These are phyloP conservation scores for Apiospora marii DNA, from an alignment of 2,329 filamentous ascomycete genomes.

Conservation along the genomic window DNA sequence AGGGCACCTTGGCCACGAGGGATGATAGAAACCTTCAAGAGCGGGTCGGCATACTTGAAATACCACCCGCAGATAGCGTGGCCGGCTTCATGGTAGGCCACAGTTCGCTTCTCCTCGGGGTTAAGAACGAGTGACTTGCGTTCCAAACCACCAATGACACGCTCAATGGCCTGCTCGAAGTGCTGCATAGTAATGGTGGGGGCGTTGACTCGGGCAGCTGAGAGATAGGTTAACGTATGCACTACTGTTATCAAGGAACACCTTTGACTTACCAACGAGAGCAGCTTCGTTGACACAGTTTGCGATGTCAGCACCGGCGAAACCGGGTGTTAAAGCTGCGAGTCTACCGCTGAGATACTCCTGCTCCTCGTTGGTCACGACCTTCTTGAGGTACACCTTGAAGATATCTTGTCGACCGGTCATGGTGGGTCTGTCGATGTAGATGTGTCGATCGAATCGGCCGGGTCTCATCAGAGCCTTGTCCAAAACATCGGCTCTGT, in stretches of 20 bases:
- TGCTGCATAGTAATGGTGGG: slow-evolving; percentile 85
- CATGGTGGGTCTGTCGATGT: slow-evolving; percentile 95
- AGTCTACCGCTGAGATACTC: slow-evolving; percentile 89
- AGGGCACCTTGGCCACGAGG: slow-evolving; percentile 92
- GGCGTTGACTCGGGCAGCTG: slow-evolving; percentile 85
- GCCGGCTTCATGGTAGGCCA: slow-evolving; percentile 97
- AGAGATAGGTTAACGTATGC: slow-evolving; percentile 49
- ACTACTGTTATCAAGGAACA: background rate
- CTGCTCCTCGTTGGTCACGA: slow-evolving; percentile 89
- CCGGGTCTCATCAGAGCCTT: slow-evolving; percentile 96
- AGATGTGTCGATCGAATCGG: slow-evolving; percentile 95
- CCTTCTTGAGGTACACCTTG: slow-evolving; percentile 91
- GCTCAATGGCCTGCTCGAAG: slow-evolving; percentile 97
- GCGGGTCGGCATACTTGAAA: slow-evolving; percentile 93
- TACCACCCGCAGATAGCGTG: slow-evolving; percentile 99
- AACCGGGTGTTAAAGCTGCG: slow-evolving; percentile 91
- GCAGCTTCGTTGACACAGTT: slow-evolving; percentile 99
- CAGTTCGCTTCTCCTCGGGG: slow-evolving; percentile 92
- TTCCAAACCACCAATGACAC: slow-evolving; percentile 94
- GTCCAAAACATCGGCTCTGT: slow-evolving; percentile 92
- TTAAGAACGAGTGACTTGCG: slow-evolving; percentile 96
- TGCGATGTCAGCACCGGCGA: slow-evolving; percentile 96
- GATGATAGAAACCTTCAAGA: slow-evolving; percentile 98
- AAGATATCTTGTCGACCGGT: slow-evolving; percentile 97
- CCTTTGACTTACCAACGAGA: slow-evolving; percentile 78